A percentile compares a stretch with the other conserved stretches of the same genome.
Conservation (phyloP, 176 grass and related monocot species). For the Echinochloa phyllopogon region DNA sequence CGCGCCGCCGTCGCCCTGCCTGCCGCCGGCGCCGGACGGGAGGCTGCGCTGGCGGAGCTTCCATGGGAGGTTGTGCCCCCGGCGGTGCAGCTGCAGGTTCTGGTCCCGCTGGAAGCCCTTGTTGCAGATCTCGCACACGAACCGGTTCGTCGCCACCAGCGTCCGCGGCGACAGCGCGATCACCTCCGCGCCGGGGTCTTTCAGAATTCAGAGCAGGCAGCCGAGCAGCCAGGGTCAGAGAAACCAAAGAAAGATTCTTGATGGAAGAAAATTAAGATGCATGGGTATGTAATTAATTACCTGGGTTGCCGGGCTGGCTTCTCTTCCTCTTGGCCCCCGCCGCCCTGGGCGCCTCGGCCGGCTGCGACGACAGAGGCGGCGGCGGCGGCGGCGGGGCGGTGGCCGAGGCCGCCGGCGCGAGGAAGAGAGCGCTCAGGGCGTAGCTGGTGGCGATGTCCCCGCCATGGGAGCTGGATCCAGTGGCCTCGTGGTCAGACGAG, state of each 20-base stretch:
- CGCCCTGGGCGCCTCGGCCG: constrained; percentile 41
- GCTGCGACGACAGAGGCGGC: not conserved
- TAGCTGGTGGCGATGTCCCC: constrained; percentile 49
- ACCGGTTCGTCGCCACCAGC: constrained; percentile 89
- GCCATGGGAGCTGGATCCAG: constrained; percentile 62
- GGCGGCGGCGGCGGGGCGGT: not conserved
- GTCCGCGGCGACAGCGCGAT: constrained; percentile 89
- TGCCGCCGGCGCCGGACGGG: not conserved
- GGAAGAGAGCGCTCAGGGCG: constrained; percentile 53
- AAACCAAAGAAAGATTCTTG: not conserved
- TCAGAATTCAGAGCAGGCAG: not conserved
- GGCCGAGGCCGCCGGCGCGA: not conserved
- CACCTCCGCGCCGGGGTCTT: constrained; percentile 92
- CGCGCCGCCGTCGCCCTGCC: constrained; percentile 1
- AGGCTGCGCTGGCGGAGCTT: constrained; percentile 78
- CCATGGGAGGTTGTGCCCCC: constrained; percentile 97
- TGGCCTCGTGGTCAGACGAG: constrained; percentile 61
- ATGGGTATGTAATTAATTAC: constrained; percentile 33
- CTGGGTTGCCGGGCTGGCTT: constrained; percentile 90
- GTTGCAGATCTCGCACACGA: constrained; percentile 96
- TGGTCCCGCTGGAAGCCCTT: constrained; percentile 96
- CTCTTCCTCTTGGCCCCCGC: constrained; percentile 79
- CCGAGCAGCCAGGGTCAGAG: not conserved
- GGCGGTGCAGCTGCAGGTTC: constrained; percentile 96
- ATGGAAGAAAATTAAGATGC: not conserved